Evolutionary conservation across 257 asterid genomes (phyloP), one percentile per base, ranked within the genome.

Genomic region (Solanum bukasovii): DNA sequence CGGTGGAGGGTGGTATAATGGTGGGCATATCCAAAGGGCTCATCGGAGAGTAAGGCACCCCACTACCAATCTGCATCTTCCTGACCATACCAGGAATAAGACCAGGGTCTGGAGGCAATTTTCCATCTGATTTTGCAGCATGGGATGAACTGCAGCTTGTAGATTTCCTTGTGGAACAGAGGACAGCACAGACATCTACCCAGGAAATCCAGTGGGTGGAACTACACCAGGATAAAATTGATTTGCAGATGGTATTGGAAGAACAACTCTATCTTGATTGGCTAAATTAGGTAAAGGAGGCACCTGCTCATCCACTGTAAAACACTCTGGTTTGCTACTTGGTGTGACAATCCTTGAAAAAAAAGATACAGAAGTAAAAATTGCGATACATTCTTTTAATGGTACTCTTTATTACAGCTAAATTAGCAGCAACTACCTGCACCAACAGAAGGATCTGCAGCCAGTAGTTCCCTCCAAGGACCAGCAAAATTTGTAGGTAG

Each of bases 1-100:
- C 93, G 13, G 89, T 94, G 29, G 99, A 92, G 35, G 99, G 96
- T 52, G 99, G 99, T 86, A 97, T 94, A 34, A 91, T 92, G 1
- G 98, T 96, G 3, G 99, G 99, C 42, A 97, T 97, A 87, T 97
- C 99, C 65, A 97, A 93, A 86, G 99, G 98, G 95, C 99, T 93
- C 93, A 97, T 91, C n/a, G 98, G 96, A 75, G 98, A 96, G 90
- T 97, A 97, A 37, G 99, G 95, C 49, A 97, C 99, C 81, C 99
- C 99, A 89, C 99, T 97, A 73, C 99, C 99, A 71, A 97, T 96
- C 93, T 96, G 95, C 99, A 97, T 96, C 89, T 97, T 97, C 67
- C 99, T 86, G 44, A 96, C 98, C 99, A 97, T 97, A 81, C 99
- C 99, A 1, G 99, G 99, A 0, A 0, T 44, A 44, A 44, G 52